Percentiles rank a stretch among this genome's conserved stretches.
Conservation (phyloP, 129 eudicot species). For the Helianthus tuberosus region DNA sequence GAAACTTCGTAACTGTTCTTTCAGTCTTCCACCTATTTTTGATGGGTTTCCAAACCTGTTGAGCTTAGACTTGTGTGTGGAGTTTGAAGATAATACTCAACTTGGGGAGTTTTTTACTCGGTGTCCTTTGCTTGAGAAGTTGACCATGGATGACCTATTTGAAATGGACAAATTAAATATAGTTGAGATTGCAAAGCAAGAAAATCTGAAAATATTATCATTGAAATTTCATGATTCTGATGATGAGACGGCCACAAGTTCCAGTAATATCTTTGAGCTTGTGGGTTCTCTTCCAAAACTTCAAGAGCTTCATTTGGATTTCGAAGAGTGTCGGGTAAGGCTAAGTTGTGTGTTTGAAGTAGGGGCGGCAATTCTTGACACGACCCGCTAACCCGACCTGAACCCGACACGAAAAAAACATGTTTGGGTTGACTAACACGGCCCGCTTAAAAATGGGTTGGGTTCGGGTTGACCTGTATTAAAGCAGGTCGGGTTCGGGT, state of each 20-base stretch:
- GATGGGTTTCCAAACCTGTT: conserved; percentile 14
- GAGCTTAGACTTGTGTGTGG: not conserved
- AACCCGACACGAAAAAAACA: too few relatives aligned
- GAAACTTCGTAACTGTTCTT: not conserved
- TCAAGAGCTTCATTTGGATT: not conserved
- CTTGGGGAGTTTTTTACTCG: not conserved
- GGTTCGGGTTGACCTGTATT: too few relatives aligned
- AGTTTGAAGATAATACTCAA: not conserved
- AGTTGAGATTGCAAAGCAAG: conserved; percentile 7
- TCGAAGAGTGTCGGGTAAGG: not conserved
- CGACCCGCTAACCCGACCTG: too few relatives aligned
- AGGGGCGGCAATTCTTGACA: too few relatives aligned
- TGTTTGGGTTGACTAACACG: too few relatives aligned
- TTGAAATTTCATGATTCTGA: not conserved
- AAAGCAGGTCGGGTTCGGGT: too few relatives aligned
- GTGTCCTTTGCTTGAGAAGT: conserved; percentile 13
- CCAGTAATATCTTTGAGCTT: not conserved
- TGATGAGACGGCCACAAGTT: not conserved
- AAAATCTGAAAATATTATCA: not conserved
- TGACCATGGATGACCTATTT: not conserved
- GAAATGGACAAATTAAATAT: not conserved
- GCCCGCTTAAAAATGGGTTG: too few relatives aligned
- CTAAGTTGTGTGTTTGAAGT: not conserved
- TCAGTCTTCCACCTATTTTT: not conserved
- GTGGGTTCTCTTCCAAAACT: not conserved